A percentile compares a stretch with the other conserved stretches of the same genome.
phyloP scores from a whole-genome alignment of 441 rosid species.

The Breynia disticha region DNA sequence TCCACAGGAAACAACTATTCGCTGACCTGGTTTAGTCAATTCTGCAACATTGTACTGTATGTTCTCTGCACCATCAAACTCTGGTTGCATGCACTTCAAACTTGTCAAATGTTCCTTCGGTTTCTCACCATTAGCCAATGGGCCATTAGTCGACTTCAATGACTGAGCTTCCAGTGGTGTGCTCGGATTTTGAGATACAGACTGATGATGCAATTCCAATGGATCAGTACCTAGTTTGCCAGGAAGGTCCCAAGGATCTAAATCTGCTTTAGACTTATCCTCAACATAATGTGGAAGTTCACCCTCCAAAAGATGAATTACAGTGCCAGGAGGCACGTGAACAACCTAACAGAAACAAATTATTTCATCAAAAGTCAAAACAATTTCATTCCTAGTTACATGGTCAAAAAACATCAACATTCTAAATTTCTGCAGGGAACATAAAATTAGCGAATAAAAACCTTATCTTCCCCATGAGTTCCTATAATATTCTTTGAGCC shows the following conservation, averaged over 20 bases:
- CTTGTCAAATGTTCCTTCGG: constrained; percentile 10
- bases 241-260: constrained; percentile 89
- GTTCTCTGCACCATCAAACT: constrained; percentile 24
- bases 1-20: constrained; percentile 52
- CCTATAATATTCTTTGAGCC: constrained; percentile 74
- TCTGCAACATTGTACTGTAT: constrained; percentile 57
- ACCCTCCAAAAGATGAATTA: constrained; percentile 69
- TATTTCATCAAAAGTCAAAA: constrained; percentile 7
- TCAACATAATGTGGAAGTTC: constrained; percentile 43
- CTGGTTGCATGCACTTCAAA: constrained; percentile 13
- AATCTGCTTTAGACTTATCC: constrained; percentile 24
- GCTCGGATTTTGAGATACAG: constrained; percentile 11
- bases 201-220: constrained; percentile 14
- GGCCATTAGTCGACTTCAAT: constrained; percentile 6
- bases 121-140: constrained; percentile 7
- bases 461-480: constrained; percentile 78
- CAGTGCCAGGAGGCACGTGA: constrained; percentile 77
- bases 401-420: constrained; percentile 4
- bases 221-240: constrained; percentile 43
- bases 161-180: constrained; percentile 19
- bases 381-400: neutral
- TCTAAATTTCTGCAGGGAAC: neutral
- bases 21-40: constrained; percentile 55
- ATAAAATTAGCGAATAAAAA: constrained; percentile 5
- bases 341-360: constrained; percentile 34